Conservation (phyloP, 2,329 filamentous ascomycete species). For the Colletotrichum sp. region DNA sequence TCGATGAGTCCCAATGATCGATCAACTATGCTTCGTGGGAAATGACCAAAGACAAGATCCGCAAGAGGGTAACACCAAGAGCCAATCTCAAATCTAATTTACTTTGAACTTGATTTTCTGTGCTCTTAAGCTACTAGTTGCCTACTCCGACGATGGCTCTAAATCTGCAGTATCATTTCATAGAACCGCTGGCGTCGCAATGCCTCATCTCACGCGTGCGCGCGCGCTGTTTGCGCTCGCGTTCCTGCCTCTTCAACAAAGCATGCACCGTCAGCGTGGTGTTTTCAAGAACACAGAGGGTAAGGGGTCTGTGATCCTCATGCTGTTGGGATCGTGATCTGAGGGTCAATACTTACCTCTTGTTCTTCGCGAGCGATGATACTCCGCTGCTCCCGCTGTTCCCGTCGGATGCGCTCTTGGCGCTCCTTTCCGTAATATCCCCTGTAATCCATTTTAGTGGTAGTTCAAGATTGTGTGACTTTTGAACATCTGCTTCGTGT, state of each 20-base stretch:
- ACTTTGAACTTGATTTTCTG: neutral
- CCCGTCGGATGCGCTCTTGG: neutral
- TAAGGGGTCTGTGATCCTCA: neutral
- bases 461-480: no score
- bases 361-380: neutral
- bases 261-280: neutral
- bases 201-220: neutral
- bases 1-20: neutral
- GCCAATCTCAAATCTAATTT: accelerated
- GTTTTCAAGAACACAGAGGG: neutral
- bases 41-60: neutral
- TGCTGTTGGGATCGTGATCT: neutral
- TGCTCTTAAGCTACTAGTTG: accelerated
- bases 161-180: neutral
- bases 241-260: neutral
- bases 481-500: no score
- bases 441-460: neutral
- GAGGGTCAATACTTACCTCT: neutral
- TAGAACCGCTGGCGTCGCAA: neutral
- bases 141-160: neutral
- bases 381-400: neutral
- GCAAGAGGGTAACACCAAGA: neutral
- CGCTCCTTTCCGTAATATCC: neutral
- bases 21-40: neutral
- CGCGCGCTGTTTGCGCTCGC: neutral